Conservation (phyloP, 495 filamentous ascomycete genomes). For the Tuber indicum region DNA sequence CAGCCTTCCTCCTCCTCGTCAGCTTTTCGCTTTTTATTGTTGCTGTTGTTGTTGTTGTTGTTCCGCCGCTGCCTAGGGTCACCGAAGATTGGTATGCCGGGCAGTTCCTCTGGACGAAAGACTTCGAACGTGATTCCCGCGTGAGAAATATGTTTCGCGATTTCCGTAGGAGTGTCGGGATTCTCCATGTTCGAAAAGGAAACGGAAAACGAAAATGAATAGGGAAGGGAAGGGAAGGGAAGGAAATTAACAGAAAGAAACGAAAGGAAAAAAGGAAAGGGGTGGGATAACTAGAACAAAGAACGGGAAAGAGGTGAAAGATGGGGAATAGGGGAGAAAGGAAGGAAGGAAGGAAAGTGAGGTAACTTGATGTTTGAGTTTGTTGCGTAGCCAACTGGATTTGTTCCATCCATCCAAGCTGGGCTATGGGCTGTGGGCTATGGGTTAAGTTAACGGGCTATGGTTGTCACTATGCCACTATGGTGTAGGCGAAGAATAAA, state of each 20-base stretch:
- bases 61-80: constrained; percentile 16
- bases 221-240: not conserved
- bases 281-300: no score
- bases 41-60: not conserved
- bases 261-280: not conserved
- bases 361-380: no score
- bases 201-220: not conserved
- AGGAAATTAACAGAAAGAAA: not conserved
- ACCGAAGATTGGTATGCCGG: constrained; percentile 26
- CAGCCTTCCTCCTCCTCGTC: constrained; percentile 30
- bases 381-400: not conserved
- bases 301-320: not conserved
- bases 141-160: constrained; percentile 3
- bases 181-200: not conserved
- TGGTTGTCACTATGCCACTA: not conserved
- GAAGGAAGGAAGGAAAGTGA: no score
- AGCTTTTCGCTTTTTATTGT: constrained; percentile 11
- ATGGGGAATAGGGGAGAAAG: not conserved
- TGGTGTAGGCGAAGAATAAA: not conserved
- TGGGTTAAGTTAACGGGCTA: not conserved
- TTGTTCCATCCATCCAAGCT: not conserved
- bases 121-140: constrained; percentile 26
- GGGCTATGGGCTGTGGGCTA: not conserved
- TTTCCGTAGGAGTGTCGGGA: not conserved
- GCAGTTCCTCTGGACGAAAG: constrained; percentile 22